Base-by-base conservation (phyloP, 139 green algal species). In the Raphidocelis subcapitata region DNA sequence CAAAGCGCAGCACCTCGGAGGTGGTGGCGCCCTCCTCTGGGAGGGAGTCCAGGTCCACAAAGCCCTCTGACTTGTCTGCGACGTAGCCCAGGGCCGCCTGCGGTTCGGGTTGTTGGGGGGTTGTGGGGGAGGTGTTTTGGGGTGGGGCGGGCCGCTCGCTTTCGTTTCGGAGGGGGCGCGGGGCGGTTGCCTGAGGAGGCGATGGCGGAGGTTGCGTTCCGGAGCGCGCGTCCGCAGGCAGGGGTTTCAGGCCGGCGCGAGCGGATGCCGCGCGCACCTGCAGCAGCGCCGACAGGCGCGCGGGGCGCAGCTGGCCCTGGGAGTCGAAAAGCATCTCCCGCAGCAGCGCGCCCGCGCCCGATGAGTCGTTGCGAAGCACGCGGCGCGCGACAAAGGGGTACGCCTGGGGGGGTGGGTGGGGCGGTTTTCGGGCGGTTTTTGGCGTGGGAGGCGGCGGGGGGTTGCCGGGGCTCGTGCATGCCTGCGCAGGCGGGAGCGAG, bases 311-410 rank as follows among this genome's bases (percentile, higher is more conserved):
- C 60, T 79, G 77, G 66, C 77, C 82, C 26, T 69, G 72, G 5
- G 67, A 68, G 52, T 88, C 86, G 60, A 85, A 89, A 32, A 95
- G 66, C n/a, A 95, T 83, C 61, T 93, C 82, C 0, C 83, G 73
- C 64, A 93, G 86, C 71, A 93, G 80, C 16, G 66, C 32, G 1
- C 73, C 75, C 52, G 80, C 77, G 61, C 76, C 75, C 37, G 37
- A 84, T 67, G 70, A 78, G 68, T 87, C 82, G 76, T 90, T 88
- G 60, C 82, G 87, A 74, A 91, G 80, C 72, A 85, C 74, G 59
- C 69, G 63, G 24, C 88, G 69, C 60, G 86, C 88, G 16, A 96
- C 88, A 63, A 93, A 96, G 23, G 91, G 91, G 68, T 95, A 96
- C 3, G 90, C 89, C 83, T 95, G 81, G 49, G n/a, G n/a, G n/a